Base-by-base conservation (phyloP, 768 basidiomycete species). In the Brasilioporus rufonigricans region DNA sequence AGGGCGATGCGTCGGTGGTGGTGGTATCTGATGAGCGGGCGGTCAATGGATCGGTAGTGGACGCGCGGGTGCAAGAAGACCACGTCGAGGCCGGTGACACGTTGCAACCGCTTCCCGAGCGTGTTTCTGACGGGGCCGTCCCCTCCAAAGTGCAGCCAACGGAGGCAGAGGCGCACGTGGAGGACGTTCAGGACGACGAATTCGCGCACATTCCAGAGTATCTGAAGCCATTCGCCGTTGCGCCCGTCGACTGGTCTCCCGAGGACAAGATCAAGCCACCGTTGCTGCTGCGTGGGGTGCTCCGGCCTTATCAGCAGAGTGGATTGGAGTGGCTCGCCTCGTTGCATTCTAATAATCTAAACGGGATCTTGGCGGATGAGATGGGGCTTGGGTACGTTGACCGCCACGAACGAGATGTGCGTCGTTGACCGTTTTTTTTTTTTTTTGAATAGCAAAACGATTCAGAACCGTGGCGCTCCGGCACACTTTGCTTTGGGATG, bases 241-340 rank as follows among this genome's bases (percentile, higher is more conserved):
- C 86, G 7, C 84, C 83, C 0, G 79, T 91, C 5, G 77, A 84
- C 23, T 89, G 88, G 87, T 78, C 84, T 52, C 66, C 79, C 2
- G 76, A 80, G 36, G 70, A 72, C 29, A 82, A 80, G 64, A 73
- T 91, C 43, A 81, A 75, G 36, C 77, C 89, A 1, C 84, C 87
- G 7, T 73, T 90, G 8, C 76, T 99, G 31, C 80, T 97, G 4
- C 91, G 96, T 5, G 96, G 94, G 1, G 81, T 82, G 36, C 76
- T 99, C 44, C 86, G 94, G 18, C 93, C 93, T 10, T 99, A 98
- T 65, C 96, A 99, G 66, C 86, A 95, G 46, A 80, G 90, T 4
- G 96, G 96, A 0, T 73, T 97, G 48, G 93, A 98, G 68, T 98
- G 96, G 96, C 84, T 97, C 40, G 88, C 92, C 6, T 90, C 86